Percentiles rank a stretch among this genome's conserved stretches.
Conservation (phyloP, 2,329 filamentous ascomycete species). For the Blastomyces parvus region DNA sequence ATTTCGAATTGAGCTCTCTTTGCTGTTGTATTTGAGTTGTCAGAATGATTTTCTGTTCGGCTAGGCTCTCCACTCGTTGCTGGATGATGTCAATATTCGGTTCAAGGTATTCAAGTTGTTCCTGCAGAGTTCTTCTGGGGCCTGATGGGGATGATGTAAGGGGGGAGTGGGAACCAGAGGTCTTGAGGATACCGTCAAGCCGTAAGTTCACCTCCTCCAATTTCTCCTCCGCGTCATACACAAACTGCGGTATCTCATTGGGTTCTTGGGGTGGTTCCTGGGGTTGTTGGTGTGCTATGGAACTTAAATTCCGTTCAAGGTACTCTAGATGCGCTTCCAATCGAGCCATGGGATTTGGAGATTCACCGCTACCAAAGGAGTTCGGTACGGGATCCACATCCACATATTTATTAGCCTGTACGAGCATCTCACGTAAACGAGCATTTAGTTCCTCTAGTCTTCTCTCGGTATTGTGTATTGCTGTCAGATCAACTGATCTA, state of each 20-base stretch:
- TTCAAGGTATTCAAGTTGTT: conserved; percentile 67
- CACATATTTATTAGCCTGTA: conserved; percentile 33
- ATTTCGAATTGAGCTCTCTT: conserved; percentile 81
- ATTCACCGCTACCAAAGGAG: conserved; percentile 20
- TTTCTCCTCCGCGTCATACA: conserved; percentile 44
- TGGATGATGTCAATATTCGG: conserved; percentile 71
- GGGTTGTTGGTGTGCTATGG: conserved; percentile 46
- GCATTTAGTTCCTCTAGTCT: conserved; percentile 60
- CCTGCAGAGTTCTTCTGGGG: conserved; percentile 49
- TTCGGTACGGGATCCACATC: conserved; percentile 32
- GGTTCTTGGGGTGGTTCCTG: conserved; percentile 18
- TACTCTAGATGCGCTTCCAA: conserved; percentile 57
- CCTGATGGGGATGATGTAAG: conserved; percentile 47
- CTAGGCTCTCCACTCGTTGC: conserved; percentile 62
- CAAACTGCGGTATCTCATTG: conserved; percentile 16
- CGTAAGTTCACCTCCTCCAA: conserved; percentile 56
- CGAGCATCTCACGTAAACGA: conserved; percentile 57
- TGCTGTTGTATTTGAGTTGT: conserved; percentile 93
- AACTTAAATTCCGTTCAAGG: conserved; percentile 55
- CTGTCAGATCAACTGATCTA: conserved; percentile 28
- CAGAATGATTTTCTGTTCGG: conserved; percentile 81
- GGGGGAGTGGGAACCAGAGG: conserved; percentile 37
- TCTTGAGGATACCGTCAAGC: conserved; percentile 49
- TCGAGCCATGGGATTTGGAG: conserved; percentile 22
- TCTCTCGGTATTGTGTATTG: conserved; percentile 53